Percentiles rank a stretch among this genome's conserved stretches.
phyloP scores from a whole-genome alignment of 2,329 filamentous ascomycete species.

The Colletotrichum neosansevieriae region DNA sequence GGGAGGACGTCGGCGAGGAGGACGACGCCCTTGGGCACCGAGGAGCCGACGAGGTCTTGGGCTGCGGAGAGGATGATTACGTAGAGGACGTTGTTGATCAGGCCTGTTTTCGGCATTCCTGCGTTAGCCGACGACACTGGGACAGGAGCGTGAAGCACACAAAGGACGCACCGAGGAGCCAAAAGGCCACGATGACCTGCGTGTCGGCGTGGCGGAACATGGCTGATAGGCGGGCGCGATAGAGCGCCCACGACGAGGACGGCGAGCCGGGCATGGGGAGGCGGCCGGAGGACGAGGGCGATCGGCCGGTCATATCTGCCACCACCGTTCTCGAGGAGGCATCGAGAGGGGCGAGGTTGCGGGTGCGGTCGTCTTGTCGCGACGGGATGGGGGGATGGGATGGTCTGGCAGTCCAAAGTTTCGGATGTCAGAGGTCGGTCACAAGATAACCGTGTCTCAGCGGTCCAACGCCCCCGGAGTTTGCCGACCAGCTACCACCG shows the following conservation, averaged over 20 bases:
- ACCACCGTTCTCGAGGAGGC: conserved; percentile 13
- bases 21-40: conserved; percentile 91
- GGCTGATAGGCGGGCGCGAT: conserved; percentile 72
- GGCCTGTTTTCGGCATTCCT: conserved; percentile 61
- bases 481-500: neutral
- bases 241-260: conserved; percentile 79
- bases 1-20: conserved; percentile 93
- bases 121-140: neutral
- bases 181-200: conserved; percentile 84
- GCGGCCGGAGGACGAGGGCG: conserved; percentile 58
- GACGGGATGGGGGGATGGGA: neutral
- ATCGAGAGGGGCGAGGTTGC: conserved; percentile 3
- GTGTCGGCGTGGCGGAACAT: conserved; percentile 76
- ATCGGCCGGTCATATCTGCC: conserved; percentile 50
- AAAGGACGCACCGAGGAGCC: conserved; percentile 81
- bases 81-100: conserved; percentile 98
- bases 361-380: conserved; percentile 7
- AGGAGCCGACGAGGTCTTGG: conserved; percentile 91
- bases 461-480: neutral
- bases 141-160: neutral
- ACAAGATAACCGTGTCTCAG: conserved; percentile 33
- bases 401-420: neutral
- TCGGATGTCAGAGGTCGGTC: conserved; percentile 28
- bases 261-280: conserved; percentile 70
- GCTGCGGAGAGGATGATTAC: conserved; percentile 96